phyloP scores from a whole-genome alignment of 2,329 filamentous ascomycete species.

The Penicillium brevicompactum region DNA sequence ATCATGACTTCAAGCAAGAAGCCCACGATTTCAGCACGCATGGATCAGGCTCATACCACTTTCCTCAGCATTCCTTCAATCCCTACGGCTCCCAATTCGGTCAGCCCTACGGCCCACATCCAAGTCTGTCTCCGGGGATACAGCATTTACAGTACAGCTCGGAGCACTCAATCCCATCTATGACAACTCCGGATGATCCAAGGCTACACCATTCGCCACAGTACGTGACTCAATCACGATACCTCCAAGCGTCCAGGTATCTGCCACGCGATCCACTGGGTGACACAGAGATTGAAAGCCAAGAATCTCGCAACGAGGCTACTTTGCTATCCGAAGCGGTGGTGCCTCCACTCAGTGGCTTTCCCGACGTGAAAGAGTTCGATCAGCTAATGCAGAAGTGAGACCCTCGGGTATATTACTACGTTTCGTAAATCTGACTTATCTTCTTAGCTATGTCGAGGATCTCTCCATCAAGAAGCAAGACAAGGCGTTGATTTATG shows the following conservation, averaged over 20 bases:
- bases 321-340: slow-evolving; percentile 49
- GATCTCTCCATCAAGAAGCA: slow-evolving; percentile 54
- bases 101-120: slow-evolving; percentile 37
- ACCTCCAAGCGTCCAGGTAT: slow-evolving; percentile 36
- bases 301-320: slow-evolving; percentile 47
- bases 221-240: slow-evolving; percentile 36
- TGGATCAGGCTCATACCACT: slow-evolving; percentile 34
- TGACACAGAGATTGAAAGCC: slow-evolving; percentile 46
- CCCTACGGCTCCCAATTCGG: slow-evolving; percentile 41
- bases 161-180: slow-evolving; percentile 35
- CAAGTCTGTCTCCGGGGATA: slow-evolving; percentile 32
- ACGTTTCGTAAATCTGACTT: neutral
- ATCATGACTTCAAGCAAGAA: slow-evolving; percentile 35
- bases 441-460: slow-evolving; percentile 47
- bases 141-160: slow-evolving; percentile 37
- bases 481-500: slow-evolving; percentile 55
- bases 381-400: slow-evolving; percentile 50
- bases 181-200: slow-evolving; percentile 36
- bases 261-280: slow-evolving; percentile 37
- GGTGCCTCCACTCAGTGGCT: slow-evolving; percentile 46
- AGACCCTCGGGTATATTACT: neutral
- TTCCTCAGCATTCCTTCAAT: slow-evolving; percentile 37
- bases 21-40: slow-evolving; percentile 33
- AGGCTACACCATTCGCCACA: slow-evolving; percentile 37
- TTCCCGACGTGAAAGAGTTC: slow-evolving; percentile 49